Base-by-base conservation (phyloP, 1,284 basidiomycete genomes). In the Cutaneotrichosporon sp. region DNA sequence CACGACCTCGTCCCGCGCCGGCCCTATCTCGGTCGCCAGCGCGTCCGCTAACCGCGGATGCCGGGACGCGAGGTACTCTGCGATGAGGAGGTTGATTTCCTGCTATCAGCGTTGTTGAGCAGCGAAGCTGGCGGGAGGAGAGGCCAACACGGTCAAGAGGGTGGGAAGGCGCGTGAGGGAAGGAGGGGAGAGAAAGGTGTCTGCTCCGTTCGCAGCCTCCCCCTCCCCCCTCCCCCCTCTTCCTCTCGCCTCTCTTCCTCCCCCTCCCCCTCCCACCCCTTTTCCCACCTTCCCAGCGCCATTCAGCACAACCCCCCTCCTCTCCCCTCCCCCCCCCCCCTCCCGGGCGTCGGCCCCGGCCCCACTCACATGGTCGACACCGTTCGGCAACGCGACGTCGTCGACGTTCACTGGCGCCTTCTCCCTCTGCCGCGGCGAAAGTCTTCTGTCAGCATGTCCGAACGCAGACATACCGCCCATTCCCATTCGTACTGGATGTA, bases 21-120 rank as follows among this genome's bases (percentile, higher is more conserved):
- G 68, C 72, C 78, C 61, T 65, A 81, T 73, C 65, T 81, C 81
- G 46, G 81, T 80, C 64, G 81, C 74, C 11, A 83, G 72, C 18
- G 79, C 66, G 52, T 78, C 70, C 0, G 80, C 73, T 4, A 82
- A 76, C 1, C 75, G 71, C 2, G 78, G 72, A 61, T 81, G 76
- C 0, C 79, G 75, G 46, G 79, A 70, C 21, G 80, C 76, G 9
- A 84, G 77, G 70, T 81, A 83, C 63, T 83, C 80, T 21, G 76
- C 72, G 57, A 83, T 81, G 46, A 81, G 69, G 16, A 77, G 69
- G 21, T 74, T 72, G 34, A 80, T 77, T 57, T 80, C 79, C 75
- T 79, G 59, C 31, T 4, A 60, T 62, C 40, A 66, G 64, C 46
- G 2, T 36, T 13, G 34, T 5, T 8, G 34, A 36, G 34, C 11